Base-by-base conservation (phyloP, 75 land plant species). In the Picea sitchensis region DNA sequence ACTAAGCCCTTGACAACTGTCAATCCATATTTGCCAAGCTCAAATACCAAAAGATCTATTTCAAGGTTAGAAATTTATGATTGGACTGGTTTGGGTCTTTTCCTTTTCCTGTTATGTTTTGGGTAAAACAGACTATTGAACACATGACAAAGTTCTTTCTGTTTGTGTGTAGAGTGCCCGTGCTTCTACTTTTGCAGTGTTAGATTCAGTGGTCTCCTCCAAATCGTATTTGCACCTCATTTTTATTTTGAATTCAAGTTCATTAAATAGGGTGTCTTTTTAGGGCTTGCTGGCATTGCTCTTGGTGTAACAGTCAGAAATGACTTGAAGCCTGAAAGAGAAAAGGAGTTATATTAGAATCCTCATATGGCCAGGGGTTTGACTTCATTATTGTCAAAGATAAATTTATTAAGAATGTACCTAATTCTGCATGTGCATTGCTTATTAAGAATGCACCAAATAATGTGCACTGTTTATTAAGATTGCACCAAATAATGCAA, bases 11-110 rank as follows among this genome's bases (percentile, higher is more conserved):
- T 78, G 74, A 44, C 85, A 72, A 75, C 65, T 62, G 54, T 83
- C 18, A 54, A 57, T 56, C 71, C 56, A 51, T 34, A 23, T 6
- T 23, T 72, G 58, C 86, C 76, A 76, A 68, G 64, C 76, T 51
- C 79, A 60, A 80, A 80, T 68, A 47, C 86, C 51, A 87, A 87
- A 63, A 85, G 79, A 79, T 81, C 90, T 59, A 74, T 65, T 8
- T 74, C 77, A 18, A 77, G 82, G 83, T 82, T 79, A 59, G 85
- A 26, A n/a, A 47, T 30, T 13, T 58, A 23, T 73, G 34, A 44
- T 51, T 30, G 4, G 74, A 32, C 63, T 81, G 73, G 75, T 60
- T 79, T 41, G 21, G 34, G n/a, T n/a, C 73, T 69, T 20, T 71
- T 44, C 1, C 21, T 71, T 4, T 71, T 71, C 20, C 34, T 67